A percentile compares a stretch with the other conserved stretches of the same genome.
phyloP scores from a whole-genome alignment of 208 protist species.

The Tritrichomonas foetus region DNA sequence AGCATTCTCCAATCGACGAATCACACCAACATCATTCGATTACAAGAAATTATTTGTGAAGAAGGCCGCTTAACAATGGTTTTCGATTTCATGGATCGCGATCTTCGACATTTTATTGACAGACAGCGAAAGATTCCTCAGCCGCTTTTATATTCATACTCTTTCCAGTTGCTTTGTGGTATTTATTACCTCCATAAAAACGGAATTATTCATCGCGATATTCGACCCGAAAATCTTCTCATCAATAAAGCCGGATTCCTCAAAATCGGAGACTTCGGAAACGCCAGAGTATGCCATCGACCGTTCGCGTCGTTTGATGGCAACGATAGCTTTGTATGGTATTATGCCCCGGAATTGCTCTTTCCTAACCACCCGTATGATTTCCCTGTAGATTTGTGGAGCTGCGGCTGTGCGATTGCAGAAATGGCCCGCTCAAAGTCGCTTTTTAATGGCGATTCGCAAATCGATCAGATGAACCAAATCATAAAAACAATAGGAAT shows the following conservation, averaged over 20 bases:
- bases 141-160: slow-evolving; percentile 39
- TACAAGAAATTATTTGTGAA: neutral
- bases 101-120: neutral
- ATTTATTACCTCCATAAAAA: neutral
- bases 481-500: neutral
- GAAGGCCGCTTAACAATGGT: neutral
- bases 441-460: slow-evolving; percentile 51
- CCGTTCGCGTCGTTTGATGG: neutral
- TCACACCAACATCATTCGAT: neutral
- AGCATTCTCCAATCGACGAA: neutral
- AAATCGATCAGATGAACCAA: slow-evolving; percentile 53
- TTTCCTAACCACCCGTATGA: neutral
- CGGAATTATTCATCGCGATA: neutral
- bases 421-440: slow-evolving; percentile 44
- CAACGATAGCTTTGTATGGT: slow-evolving; percentile 53
- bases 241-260: neutral
- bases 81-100: neutral
- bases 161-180: neutral
- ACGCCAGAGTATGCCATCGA: neutral
- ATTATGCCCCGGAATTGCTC: slow-evolving; percentile 51
- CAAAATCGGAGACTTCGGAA: slow-evolving; percentile 34
- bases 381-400: slow-evolving; percentile 55
- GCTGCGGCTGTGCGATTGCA: slow-evolving; percentile 58
- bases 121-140: neutral
- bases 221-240: slow-evolving; percentile 26